These are phyloP conservation scores for Huiozyma naganishii DNA, from an alignment of 805 yeast genomes.

Conservation along the genomic window DNA sequence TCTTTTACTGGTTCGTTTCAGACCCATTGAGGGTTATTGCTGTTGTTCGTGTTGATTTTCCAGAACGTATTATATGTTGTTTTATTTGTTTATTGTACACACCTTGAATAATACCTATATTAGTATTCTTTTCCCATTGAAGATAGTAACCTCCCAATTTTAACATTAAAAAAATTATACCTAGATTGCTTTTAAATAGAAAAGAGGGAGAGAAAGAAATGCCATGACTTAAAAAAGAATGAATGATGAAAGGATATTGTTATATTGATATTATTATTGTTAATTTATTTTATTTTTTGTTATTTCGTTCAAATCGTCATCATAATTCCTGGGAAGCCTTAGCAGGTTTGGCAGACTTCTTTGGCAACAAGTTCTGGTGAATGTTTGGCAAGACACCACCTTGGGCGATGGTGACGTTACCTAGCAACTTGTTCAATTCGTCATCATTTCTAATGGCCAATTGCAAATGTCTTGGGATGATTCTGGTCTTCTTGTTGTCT, in stretches of 20 bases:
- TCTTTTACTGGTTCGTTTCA: too few relatives aligned
- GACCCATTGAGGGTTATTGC: too few relatives aligned
- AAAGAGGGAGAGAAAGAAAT: too few relatives aligned
- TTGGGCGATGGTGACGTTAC: conserved; percentile 93
- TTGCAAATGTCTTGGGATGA: conserved; percentile 97
- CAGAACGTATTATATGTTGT: too few relatives aligned
- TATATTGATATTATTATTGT: neutral
- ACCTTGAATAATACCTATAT: too few relatives aligned
- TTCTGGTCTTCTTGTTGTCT: conserved; percentile 98
- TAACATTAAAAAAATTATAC: too few relatives aligned
- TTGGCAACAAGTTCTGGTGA: conserved; percentile 84
- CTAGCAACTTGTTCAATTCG: conserved; percentile 88
- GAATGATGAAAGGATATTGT: neutral
- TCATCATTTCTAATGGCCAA: conserved; percentile 98
- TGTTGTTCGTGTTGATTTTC: too few relatives aligned
- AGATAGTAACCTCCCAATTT: too few relatives aligned
- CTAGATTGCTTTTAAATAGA: too few relatives aligned
- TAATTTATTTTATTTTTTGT: neutral
- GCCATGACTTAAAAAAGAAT: too few relatives aligned
- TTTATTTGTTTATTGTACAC: too few relatives aligned
- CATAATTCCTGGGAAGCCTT: conserved; percentile 61
- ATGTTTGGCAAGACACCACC: conserved; percentile 99
- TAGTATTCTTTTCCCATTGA: too few relatives aligned
- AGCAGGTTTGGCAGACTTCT: conserved; percentile 52
- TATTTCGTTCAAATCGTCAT: conserved; percentile 5